Base-by-base conservation (phyloP, 2,329 filamentous ascomycete species). In the Fusarium sarcochroum region DNA sequence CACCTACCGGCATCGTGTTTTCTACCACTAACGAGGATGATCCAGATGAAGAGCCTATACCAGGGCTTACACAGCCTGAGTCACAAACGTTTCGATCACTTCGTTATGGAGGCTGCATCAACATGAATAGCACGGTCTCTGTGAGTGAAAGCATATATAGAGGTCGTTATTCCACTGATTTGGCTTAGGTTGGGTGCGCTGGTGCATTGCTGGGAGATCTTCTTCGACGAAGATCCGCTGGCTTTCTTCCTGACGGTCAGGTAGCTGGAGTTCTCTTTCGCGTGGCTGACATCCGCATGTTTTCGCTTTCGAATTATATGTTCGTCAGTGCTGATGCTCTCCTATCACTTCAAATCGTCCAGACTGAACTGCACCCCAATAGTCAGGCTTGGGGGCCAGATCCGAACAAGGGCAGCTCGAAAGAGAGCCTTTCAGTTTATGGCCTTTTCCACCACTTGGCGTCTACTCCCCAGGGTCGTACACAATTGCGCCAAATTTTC, bases 151-250 rank as follows among this genome's bases (percentile, higher is more conserved):
- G 15, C 7, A 10, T 51, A 10, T 35, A 37, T 7, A 2, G 20
- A 13, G 11, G 25, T n/a, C 34, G 35, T 9, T 27, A 11, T n/a
- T 17, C 37, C 23, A 37, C 46, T 73, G n/a, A 75, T 34, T 9
- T 23, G 35, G n/a, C 17, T 23, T 56, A 90, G 82, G 83, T 97
- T 47, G 92, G 93, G 5, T 98, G 96, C 79, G 92, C 91, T 25
- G 93, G 94, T n/a, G 94, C 94, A 25, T 81, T 98, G 4, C 80
- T 98, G n/a, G 86, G 87, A 7, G 93, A 97, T 68, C 79, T 98
- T 23, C 89, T 93, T 71, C 89, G 93, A 52, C 73, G 76, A 34
- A 73, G 72, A 32, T 86, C 89, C 38, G 84, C 87, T 4, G 85
- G 88, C 35, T 90, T 89, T 72, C 80, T 91, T 4, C 87, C 89